phyloP scores from a whole-genome alignment of 2,329 filamentous ascomycete genomes.

The Curvularia verruculosa region DNA sequence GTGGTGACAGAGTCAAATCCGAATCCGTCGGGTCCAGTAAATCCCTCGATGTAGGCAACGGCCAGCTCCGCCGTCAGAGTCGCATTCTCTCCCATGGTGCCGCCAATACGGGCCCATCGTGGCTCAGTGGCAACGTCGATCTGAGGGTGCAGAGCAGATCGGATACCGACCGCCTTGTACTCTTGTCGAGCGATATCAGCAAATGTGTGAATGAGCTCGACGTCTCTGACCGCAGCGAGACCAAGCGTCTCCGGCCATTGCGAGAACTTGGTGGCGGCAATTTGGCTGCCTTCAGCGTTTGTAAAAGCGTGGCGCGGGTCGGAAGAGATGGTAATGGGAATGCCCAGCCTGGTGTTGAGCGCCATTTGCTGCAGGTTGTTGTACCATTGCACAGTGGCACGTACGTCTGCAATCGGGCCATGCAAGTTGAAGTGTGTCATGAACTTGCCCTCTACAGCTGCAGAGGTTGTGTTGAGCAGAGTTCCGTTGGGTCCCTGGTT shows the following conservation, averaged over 20 bases:
- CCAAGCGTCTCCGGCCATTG: constrained; percentile 61
- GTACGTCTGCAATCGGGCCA: constrained; percentile 52
- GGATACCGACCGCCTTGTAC: constrained; percentile 52
- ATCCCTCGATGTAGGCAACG: constrained; percentile 56
- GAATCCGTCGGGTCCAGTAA: constrained; percentile 53
- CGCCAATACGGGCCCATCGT: constrained; percentile 56
- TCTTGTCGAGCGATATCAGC: constrained; percentile 59
- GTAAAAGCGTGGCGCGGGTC: constrained; percentile 57
- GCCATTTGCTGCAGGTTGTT: constrained; percentile 53
- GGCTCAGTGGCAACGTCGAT: constrained; percentile 60
- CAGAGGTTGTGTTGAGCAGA: constrained; percentile 41
- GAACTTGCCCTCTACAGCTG: constrained; percentile 44
- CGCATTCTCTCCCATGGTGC: constrained; percentile 59
- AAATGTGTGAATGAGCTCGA: constrained; percentile 54
- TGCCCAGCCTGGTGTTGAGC: constrained; percentile 55
- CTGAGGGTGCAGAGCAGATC: constrained; percentile 58
- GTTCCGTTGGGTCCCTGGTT: constrained; percentile 43
- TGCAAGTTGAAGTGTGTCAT: constrained; percentile 58
- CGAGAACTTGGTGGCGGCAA: constrained; percentile 54
- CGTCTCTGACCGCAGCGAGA: constrained; percentile 56
- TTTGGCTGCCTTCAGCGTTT: constrained; percentile 53
- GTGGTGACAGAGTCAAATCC: constrained; percentile 55
- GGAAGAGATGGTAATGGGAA: constrained; percentile 57
- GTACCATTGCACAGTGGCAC: constrained; percentile 48
- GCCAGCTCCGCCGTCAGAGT: constrained; percentile 48